Conservation (phyloP, 169 alveolate species). For the Eimeria maxima region DNA sequence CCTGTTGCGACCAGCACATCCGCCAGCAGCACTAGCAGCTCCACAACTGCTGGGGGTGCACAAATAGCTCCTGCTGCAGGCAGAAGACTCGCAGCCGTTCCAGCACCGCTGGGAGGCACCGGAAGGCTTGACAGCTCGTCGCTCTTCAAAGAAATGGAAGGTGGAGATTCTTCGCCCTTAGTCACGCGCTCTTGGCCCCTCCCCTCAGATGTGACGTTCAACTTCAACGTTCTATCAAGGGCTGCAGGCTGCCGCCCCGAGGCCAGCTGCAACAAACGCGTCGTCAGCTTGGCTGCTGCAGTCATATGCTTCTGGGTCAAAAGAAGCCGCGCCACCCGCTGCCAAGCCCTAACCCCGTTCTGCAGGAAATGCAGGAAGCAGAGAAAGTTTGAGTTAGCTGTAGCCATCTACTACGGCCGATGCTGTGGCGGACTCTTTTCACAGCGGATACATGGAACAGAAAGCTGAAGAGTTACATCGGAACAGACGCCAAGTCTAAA, state of each 20-base stretch:
- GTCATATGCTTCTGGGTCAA: not conserved
- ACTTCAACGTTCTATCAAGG: not conserved
- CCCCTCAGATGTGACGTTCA: not conserved
- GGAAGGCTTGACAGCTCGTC: conserved; percentile 19
- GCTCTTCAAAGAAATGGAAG: not conserved
- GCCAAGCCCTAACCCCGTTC: conserved; percentile 55
- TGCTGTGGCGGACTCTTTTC: too few species aligned
- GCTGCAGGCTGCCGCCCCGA: not conserved
- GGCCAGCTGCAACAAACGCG: conserved; percentile 25
- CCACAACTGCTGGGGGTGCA: conserved; percentile 19
- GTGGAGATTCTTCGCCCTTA: not conserved
- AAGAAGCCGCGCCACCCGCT: conserved; percentile 47
- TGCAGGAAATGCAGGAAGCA: not conserved
- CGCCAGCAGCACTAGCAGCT: conserved; percentile 37
- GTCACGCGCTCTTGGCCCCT: not conserved
- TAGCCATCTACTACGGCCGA: not conserved
- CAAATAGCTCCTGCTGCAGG: not conserved
- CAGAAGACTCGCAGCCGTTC: not conserved
- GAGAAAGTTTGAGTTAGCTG: too few species aligned
- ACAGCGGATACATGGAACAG: not conserved
- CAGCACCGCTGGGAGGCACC: conserved; percentile 38
- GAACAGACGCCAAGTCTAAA: not conserved
- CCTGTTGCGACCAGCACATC: conserved; percentile 14
- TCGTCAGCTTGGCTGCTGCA: conserved; percentile 10
- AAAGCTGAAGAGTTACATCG: too few species aligned